A percentile compares a stretch with the other conserved stretches of the same genome.
Conservation (phyloP, 2,329 filamentous ascomycete species). For the Alternaria ethzedia region DNA sequence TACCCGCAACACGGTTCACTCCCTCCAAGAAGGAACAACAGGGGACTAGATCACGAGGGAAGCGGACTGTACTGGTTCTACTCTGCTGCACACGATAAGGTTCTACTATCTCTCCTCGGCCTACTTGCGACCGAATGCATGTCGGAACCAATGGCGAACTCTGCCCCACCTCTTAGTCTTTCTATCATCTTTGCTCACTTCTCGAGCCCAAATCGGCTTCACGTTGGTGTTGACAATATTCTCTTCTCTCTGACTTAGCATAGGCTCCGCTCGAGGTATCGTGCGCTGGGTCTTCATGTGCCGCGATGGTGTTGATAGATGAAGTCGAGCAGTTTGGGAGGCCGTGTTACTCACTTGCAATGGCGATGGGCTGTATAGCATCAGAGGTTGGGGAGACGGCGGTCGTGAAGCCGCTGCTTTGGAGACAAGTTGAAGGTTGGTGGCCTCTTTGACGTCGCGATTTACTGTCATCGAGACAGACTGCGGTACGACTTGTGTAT, state of each 20-base stretch:
- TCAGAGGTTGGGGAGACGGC: background rate
- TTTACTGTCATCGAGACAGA: background rate
- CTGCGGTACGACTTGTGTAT: background rate
- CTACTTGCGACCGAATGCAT: background rate
- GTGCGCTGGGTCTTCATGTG: background rate
- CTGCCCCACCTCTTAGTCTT: background rate
- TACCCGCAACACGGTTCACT: background rate
- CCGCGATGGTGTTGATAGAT: background rate
- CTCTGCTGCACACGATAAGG: background rate
- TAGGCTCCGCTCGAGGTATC: background rate
- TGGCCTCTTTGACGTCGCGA: background rate
- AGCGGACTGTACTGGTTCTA: background rate
- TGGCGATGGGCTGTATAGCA: background rate
- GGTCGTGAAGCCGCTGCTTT: background rate
- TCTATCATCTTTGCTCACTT: background rate
- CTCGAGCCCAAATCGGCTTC: background rate
- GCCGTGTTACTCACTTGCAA: background rate
- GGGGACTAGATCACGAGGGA: too few relatives aligned
- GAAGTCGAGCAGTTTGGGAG: background rate
- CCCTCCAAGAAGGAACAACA: background rate
- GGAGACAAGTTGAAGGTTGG: background rate
- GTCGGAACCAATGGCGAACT: background rate
- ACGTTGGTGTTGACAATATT: background rate
- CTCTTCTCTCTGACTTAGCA: background rate
- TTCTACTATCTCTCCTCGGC: background rate